Base-by-base conservation (phyloP, 129 eudicot genomes). In the sunflower (Helianthus annuus) region DNA sequence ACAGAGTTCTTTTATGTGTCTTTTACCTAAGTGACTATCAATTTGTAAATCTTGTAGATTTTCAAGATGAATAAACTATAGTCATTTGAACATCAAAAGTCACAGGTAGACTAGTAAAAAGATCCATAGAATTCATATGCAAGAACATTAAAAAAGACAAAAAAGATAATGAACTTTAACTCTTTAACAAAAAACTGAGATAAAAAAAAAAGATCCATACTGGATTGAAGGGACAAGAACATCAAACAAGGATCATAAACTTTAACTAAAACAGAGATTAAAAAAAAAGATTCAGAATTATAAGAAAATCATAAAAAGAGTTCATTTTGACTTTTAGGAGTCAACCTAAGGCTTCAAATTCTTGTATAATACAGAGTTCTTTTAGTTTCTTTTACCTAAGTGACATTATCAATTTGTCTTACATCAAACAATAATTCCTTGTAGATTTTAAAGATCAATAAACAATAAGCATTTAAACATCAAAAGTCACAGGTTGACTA, bases 151-250 rank as follows among this genome's bases (percentile, higher is more conserved):
- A 55, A 24, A 56, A 44, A 49, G 16, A 4, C 5, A 6, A 38
- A 66, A 71, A 7, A 38, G 68, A 71, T 12, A 36, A 42, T 74
- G 22, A 19, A 19, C 22, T 19, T 19, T 19, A 19, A 19, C 22
- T 19, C 22, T 19, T 19, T 19, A 64, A 74, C 42, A 59, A 1
- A 73, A 36, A 29, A 57, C 5, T 44, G 44, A 72, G 3, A 32
- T 6, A 58, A 15, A 58, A 10, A 15, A 58, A 10, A 6, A 60
- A 56, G 7, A 46, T 38, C 63, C 76, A 14, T 80, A 85, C 89
- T 27, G 32, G 32, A 27, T 27, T 27, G 32, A 19, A 19, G 22
- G 22, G 22, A 19, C 22, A 19, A 19, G 22, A 19, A 19, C 22
- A 19, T 19, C 22, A 19, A 19, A 19, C 22, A 19, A 2, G 32